phyloP scores from a whole-genome alignment of 257 asterid genomes.

The Solanum clarkiae region DNA sequence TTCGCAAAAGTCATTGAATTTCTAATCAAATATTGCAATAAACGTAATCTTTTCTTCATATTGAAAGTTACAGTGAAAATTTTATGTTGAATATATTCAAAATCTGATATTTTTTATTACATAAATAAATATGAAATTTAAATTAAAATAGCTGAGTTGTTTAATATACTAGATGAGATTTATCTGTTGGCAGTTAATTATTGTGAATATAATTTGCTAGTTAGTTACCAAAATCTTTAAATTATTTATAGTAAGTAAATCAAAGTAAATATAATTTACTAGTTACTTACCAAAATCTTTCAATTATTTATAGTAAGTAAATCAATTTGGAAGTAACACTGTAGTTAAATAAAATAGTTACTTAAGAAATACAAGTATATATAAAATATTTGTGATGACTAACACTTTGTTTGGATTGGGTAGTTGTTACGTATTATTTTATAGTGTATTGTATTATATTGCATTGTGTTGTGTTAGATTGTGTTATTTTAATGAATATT shows the following conservation, averaged over 20 bases:
- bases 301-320: neutral
- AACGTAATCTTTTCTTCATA: neutral
- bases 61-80: neutral
- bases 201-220: too few relatives aligned
- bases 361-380: neutral
- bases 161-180: neutral
- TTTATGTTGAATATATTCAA: neutral
- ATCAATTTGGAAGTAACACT: neutral
- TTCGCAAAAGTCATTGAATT: too few relatives aligned
- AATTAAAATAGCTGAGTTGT: neutral
- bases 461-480: neutral
- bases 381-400: neutral
- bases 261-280: neutral
- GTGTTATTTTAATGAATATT: too few relatives aligned
- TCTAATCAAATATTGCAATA: neutral
- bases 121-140: neutral
- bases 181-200: neutral
- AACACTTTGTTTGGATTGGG: neutral
- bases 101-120: neutral
- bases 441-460: neutral
- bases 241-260: neutral
- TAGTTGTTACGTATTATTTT: neutral
- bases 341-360: too few relatives aligned
- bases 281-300: neutral
- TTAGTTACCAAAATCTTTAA: neutral